Percentiles rank a stretch among this genome's conserved stretches.
Evolutionary conservation across 2,329 filamentous ascomycete genomes (phyloP).

Genomic region (Aspergillus nomiae): DNA sequence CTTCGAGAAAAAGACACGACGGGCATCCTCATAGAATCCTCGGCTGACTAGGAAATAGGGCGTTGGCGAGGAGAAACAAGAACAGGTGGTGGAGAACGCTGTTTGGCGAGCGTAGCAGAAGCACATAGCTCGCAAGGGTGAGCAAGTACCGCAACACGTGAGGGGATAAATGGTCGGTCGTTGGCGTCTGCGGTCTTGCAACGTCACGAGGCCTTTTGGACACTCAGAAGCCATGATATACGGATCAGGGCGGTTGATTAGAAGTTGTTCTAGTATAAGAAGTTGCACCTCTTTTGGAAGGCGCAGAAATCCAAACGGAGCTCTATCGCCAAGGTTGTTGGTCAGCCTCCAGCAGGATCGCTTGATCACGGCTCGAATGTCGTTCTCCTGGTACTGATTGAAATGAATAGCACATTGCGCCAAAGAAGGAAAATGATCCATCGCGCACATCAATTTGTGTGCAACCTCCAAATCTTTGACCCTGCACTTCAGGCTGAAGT

Average conservation of each 20-base stretch:
- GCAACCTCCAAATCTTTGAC: conserved; percentile 24
- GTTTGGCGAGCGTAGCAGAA: conserved; percentile 26
- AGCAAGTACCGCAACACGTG: conserved; percentile 28
- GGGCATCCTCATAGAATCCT: conserved; percentile 24
- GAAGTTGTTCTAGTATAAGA: conserved; percentile 23
- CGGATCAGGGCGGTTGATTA: conserved; percentile 20
- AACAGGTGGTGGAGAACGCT: conserved; percentile 27
- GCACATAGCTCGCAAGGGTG: conserved; percentile 20
- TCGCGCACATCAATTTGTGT: conserved; percentile 13
- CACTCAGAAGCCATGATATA: conserved; percentile 11
- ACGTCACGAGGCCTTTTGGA: conserved; percentile 13
- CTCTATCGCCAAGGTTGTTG: conserved; percentile 9
- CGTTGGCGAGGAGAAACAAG: conserved; percentile 25
- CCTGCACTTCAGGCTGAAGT: conserved; percentile 27
- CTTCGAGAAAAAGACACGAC: conserved; percentile 23
- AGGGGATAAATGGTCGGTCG: conserved; percentile 11
- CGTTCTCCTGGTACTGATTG: conserved; percentile 14
- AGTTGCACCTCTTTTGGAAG: conserved; percentile 32
- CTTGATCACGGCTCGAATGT: conserved; percentile 18
- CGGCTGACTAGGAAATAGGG: conserved; percentile 28
- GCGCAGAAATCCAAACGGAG: conserved; percentile 22
- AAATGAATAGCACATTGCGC: conserved; percentile 25
- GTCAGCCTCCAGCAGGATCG: conserved; percentile 21
- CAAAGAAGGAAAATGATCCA: conserved; percentile 26
- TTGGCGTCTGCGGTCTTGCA: conserved; percentile 18